Evolutionary conservation across 352 stramenopile genomes (phyloP).

Genomic region (Globisporangium spiculum): DNA sequence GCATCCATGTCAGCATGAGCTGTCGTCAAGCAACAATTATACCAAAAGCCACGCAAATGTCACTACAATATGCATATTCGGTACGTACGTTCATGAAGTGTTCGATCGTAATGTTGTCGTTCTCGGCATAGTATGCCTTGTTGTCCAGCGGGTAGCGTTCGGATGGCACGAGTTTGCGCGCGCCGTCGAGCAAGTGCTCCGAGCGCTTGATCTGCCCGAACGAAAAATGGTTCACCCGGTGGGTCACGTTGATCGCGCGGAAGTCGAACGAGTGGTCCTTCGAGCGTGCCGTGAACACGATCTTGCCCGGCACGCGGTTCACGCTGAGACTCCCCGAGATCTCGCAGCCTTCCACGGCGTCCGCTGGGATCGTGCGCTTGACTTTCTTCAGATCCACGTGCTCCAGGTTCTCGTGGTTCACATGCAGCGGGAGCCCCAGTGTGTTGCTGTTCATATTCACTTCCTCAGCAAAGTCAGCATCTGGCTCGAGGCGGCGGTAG

Average conservation of each 20-base stretch:
- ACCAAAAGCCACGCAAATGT: constrained; percentile 5
- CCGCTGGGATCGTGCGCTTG: constrained; percentile 26
- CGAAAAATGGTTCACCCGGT: constrained; percentile 81
- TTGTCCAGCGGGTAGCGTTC: constrained; percentile 67
- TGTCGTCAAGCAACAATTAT: background rate
- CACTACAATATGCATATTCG: background rate
- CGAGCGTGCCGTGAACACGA: constrained; percentile 66
- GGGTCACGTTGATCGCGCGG: constrained; percentile 55
- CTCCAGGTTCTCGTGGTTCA: constrained; percentile 56
- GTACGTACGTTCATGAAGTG: constrained; percentile 85
- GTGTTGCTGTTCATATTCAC: constrained; percentile 56
- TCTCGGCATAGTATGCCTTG: constrained; percentile 48
- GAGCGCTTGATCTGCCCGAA: constrained; percentile 75
- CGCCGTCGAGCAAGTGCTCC: constrained; percentile 56
- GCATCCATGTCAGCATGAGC: background rate
- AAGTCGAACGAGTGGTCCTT: constrained; percentile 71
- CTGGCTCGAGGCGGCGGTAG: constrained; percentile 73
- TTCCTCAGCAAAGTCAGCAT: constrained; percentile 79
- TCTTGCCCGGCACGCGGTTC: constrained; percentile 67
- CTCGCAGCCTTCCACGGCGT: constrained; percentile 66
- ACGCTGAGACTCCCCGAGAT: constrained; percentile 78
- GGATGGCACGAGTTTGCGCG: constrained; percentile 39
- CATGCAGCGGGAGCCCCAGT: constrained; percentile 45
- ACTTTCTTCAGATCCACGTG: constrained; percentile 49
- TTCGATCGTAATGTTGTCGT: constrained; percentile 74